These are phyloP conservation scores for Pleomassaria siparia DNA, from an alignment of 2,329 filamentous ascomycete species.

Conservation along the genomic window DNA sequence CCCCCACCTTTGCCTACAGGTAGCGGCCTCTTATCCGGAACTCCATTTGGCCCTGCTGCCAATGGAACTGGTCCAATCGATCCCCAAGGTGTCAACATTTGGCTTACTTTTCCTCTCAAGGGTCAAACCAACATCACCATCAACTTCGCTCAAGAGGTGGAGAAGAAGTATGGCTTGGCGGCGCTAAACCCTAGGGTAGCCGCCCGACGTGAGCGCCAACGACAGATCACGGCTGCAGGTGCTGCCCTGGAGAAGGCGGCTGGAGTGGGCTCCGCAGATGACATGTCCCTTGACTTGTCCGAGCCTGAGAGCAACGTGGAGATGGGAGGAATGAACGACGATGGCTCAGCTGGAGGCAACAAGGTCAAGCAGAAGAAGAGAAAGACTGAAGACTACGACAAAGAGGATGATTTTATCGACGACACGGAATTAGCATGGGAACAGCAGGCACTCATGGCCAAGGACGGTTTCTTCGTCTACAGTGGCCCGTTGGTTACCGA, in stretches of 20 bases:
- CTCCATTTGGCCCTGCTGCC: slow-evolving; percentile 58
- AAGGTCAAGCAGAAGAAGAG: slow-evolving; percentile 73
- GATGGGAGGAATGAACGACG: slow-evolving; percentile 66
- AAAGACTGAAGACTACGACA: slow-evolving; percentile 68
- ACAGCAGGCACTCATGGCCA: slow-evolving; percentile 88
- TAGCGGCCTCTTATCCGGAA: slow-evolving; percentile 64
- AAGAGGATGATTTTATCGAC: slow-evolving; percentile 72
- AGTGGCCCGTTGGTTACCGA: slow-evolving; percentile 88
- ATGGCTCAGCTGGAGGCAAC: slow-evolving; percentile 46
- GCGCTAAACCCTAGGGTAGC: slow-evolving; percentile 89
- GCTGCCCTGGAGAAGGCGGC: slow-evolving; percentile 78
- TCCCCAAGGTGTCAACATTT: slow-evolving; percentile 67
- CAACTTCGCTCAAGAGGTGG: slow-evolving; percentile 92
- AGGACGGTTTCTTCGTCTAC: slow-evolving; percentile 98
- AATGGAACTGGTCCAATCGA: slow-evolving; percentile 47
- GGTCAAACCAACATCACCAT: slow-evolving; percentile 87
- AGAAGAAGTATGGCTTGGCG: slow-evolving; percentile 92
- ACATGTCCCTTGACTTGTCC: slow-evolving; percentile 78
- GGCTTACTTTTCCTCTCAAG: slow-evolving; percentile 78
- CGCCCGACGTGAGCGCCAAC: slow-evolving; percentile 82
- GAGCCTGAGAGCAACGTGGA: slow-evolving; percentile 81
- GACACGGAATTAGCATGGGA: slow-evolving; percentile 96
- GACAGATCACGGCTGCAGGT: slow-evolving; percentile 84
- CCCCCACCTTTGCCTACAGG: slow-evolving; percentile 61
- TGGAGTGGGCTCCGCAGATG: slow-evolving; percentile 70